These are phyloP conservation scores for Dichomitus squalens DNA, from an alignment of 1,284 basidiomycete species.

Conservation along the genomic window DNA sequence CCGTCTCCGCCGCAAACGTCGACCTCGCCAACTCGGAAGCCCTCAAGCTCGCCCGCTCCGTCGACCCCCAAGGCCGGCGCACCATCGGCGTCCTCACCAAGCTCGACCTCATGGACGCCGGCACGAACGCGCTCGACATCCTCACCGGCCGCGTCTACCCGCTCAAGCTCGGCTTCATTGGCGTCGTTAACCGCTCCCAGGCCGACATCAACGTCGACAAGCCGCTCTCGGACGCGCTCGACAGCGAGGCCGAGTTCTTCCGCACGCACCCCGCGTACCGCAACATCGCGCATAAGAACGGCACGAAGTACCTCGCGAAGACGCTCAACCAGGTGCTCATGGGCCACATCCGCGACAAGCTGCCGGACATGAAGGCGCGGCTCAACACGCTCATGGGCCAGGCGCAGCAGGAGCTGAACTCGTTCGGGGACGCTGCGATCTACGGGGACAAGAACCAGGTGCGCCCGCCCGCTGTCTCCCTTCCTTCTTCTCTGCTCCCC, in stretches of 20 bases:
- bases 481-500: background rate
- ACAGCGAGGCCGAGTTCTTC: conserved; percentile 94
- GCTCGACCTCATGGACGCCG: conserved; percentile 98
- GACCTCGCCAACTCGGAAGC: conserved; percentile 99
- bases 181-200: conserved; percentile 96
- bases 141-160: conserved; percentile 97
- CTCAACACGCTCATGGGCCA: conserved; percentile 99
- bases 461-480: conserved; percentile 5
- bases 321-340: conserved; percentile 95
- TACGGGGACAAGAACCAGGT: conserved; percentile 92
- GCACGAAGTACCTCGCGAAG: conserved; percentile 93
- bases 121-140: conserved; percentile 96
- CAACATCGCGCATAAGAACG: conserved; percentile 97
- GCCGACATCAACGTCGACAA: conserved; percentile 95
- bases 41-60: conserved; percentile 92
- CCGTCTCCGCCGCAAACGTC: conserved; percentile 96
- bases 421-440: conserved; percentile 93
- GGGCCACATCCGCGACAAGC: conserved; percentile 97
- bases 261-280: conserved; percentile 87
- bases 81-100: conserved; percentile 98
- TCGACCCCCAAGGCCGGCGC: conserved; percentile 93
- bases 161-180: conserved; percentile 97
- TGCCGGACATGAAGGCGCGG: conserved; percentile 99
- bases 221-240: conserved; percentile 83
- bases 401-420: conserved; percentile 96